Evolutionary conservation across 345 rosid genomes (phyloP), one percentile per base, ranked within the genome.

Genomic region (Stellera chamaejasme): DNA sequence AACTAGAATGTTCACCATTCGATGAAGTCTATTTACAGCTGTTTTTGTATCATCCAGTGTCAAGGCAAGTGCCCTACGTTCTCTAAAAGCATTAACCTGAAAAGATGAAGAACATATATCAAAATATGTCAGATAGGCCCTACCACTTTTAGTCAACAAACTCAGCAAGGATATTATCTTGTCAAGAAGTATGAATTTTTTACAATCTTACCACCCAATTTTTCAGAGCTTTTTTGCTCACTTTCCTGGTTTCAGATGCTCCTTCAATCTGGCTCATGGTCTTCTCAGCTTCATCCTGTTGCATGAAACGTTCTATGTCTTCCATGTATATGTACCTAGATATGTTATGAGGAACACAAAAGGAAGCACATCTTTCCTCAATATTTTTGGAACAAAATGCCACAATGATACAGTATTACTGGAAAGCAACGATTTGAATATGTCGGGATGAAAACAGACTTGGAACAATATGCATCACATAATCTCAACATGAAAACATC

Each of bases 41-140:
- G 98, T 92, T 62, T 92, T 88, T 2, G 96, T 92, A 56, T 92
- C 98, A 47, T 88, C 82, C 70, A 92, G 53, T 12, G 98, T 88
- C 67, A 85, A 63, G 41, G 98, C 79, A 25, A 92, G 84, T 2
- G 98, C 98, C 69, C 84, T 88, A 65, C 98, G 69, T 58, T 92
- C 95, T 66, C 93, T 80, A 52, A 83, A 92, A 14, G 87, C 98
- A 77, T 82, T 80, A 23, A 88, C 93, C 98, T 92, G 44, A 11
- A 47, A 59, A 59, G 52, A 19, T 43, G 45, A 32, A 11, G 23
- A 52, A 19, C 13, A 2, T 32, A 54, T 19, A 19, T 19, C 23
- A 19, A 1, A 19, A 19, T n/a, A 19, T 19, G 23, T 19, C 11
- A 52, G 61, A 48, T 16, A 54, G 52, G 43, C 5, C 1, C 32